A percentile compares a stretch with the other conserved stretches of the same genome.
Conservation (phyloP, 2,329 filamentous ascomycete species). For the Cadophora malorum region DNA sequence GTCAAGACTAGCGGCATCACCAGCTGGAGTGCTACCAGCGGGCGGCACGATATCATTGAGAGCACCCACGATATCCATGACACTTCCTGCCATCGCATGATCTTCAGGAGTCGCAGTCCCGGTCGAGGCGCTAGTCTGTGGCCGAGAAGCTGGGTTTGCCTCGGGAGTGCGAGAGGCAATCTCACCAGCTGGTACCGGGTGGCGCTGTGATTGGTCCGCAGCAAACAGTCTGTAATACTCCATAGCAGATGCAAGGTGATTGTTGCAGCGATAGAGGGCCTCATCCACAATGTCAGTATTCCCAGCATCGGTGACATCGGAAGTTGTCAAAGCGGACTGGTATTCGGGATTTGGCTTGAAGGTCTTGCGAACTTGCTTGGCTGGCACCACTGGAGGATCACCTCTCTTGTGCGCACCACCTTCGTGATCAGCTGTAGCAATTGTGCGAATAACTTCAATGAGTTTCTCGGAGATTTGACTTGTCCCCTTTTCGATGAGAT, state of each 20-base stretch:
- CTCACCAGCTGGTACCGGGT: conserved; percentile 71
- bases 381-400: conserved; percentile 59
- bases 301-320: conserved; percentile 49
- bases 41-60: conserved; percentile 30
- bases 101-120: conserved; percentile 42
- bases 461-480: conserved; percentile 78
- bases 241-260: conserved; percentile 61
- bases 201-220: conserved; percentile 64
- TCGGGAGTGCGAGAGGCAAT: conserved; percentile 46
- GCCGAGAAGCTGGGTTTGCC: conserved; percentile 35
- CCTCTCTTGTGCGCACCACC: conserved; percentile 64
- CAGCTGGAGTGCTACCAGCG: conserved; percentile 9
- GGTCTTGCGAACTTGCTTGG: conserved; percentile 48
- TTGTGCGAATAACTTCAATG: conserved; percentile 81
- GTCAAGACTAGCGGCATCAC: conserved; percentile 32
- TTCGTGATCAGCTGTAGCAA: conserved; percentile 81
- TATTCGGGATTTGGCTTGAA: conserved; percentile 59
- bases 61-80: conserved; percentile 31
- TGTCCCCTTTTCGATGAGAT: conserved; percentile 80
- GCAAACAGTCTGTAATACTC: conserved; percentile 78
- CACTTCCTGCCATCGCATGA: conserved; percentile 34
- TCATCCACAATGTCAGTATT: conserved; percentile 73
- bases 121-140: conserved; percentile 43
- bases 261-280: conserved; percentile 83
- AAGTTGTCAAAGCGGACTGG: conserved; percentile 44